A percentile compares a stretch with the other conserved stretches of the same genome.
Evolutionary conservation across 495 filamentous ascomycete species (phyloP).

Genomic region (Hypoxylon crocopeplum): DNA sequence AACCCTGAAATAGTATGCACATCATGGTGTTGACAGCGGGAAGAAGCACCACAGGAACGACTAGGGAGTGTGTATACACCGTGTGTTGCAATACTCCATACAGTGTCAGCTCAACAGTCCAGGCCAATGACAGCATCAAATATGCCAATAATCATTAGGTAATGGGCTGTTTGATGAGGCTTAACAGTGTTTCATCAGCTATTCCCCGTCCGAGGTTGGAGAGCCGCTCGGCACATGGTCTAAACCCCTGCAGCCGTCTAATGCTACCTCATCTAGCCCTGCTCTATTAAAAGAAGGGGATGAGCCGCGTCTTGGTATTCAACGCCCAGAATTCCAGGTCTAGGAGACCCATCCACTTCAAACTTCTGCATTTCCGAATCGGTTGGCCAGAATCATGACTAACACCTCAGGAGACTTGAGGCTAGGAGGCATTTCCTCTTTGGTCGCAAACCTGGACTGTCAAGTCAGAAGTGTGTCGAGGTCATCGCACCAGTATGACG

Average conservation of each 20-base stretch:
- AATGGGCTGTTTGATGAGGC: slow-evolving; percentile 22
- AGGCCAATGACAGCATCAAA: slow-evolving; percentile 6
- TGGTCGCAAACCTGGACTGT: background rate
- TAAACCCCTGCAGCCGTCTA: background rate
- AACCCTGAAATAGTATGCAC: slow-evolving; percentile 4
- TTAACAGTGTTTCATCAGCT: slow-evolving; percentile 25
- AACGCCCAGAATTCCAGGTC: slow-evolving; percentile 24
- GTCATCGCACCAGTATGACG: background rate
- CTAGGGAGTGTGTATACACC: background rate
- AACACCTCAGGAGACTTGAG: background rate
- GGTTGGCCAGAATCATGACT: slow-evolving; percentile 6
- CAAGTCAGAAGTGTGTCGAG: too few relatives aligned
- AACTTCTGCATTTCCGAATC: slow-evolving; percentile 9
- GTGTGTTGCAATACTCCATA: background rate
- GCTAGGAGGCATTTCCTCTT: slow-evolving; percentile 3
- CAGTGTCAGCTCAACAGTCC: background rate
- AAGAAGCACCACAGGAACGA: background rate
- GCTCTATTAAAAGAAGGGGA: slow-evolving; percentile 8
- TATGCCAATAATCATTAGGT: slow-evolving; percentile 24
- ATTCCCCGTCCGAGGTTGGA: background rate
- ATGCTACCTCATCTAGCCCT: slow-evolving; percentile 7
- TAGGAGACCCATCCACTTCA: slow-evolving; percentile 14
- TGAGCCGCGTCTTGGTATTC: slow-evolving; percentile 15
- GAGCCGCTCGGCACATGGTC: slow-evolving; percentile 17
- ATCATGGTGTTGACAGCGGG: background rate